phyloP scores from a whole-genome alignment of 305 asterid species.

The Withania somnifera region DNA sequence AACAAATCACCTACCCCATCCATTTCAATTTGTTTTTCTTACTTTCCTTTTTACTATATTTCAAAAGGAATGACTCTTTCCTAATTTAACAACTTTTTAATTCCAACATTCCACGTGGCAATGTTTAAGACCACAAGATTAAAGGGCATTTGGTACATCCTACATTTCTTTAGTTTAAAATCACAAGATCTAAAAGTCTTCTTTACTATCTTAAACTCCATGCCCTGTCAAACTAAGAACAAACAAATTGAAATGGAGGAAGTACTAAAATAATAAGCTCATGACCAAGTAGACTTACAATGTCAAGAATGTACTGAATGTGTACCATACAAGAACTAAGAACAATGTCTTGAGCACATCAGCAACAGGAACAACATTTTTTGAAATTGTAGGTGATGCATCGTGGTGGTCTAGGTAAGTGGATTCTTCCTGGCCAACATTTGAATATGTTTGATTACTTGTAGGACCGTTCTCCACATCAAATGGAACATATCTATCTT shows the following conservation, averaged over 20 bases:
- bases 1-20: not conserved
- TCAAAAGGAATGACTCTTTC: too few relatives aligned
- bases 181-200: too few relatives aligned
- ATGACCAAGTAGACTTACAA: conserved; percentile 45
- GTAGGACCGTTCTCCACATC: conserved; percentile 43
- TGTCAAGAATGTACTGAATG: conserved; percentile 85
- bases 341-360: conserved; percentile 78
- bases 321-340: conserved; percentile 83
- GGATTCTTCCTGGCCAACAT: conserved; percentile 9
- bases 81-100: too few relatives aligned
- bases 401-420: conserved; percentile 11
- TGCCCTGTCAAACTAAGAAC: too few relatives aligned
- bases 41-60: too few relatives aligned
- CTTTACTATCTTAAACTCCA: too few relatives aligned
- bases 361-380: conserved; percentile 35
- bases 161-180: too few relatives aligned
- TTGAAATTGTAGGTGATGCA: conserved; percentile 10
- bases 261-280: not conserved
- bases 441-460: conserved; percentile 17
- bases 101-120: too few relatives aligned
- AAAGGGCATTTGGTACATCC: too few relatives aligned
- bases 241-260: too few relatives aligned
- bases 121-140: too few relatives aligned
- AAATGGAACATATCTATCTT: conserved; percentile 44
- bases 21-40: too few relatives aligned